A percentile compares a stretch with the other conserved stretches of the same genome.
phyloP scores from a whole-genome alignment of 148 eudicot species.

The Arbutus unedo region DNA sequence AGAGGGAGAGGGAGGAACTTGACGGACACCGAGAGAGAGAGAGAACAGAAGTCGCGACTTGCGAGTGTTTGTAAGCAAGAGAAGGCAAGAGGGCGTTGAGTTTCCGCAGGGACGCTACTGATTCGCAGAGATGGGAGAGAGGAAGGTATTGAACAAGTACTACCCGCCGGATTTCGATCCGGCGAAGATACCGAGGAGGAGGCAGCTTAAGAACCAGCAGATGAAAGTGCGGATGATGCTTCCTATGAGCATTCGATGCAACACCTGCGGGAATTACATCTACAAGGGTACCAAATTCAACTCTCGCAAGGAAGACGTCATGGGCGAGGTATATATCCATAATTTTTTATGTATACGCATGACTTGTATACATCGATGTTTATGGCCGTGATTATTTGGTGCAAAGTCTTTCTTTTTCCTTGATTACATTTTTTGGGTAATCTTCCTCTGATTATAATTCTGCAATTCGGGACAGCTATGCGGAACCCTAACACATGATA shows the following conservation, averaged over 20 bases:
- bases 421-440: neutral
- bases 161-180: slow-evolving; percentile 97
- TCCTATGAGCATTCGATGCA: slow-evolving; percentile 85
- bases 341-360: neutral
- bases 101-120: too few species aligned
- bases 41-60: neutral
- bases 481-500: neutral
- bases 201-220: slow-evolving; percentile 75
- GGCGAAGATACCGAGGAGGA: slow-evolving; percentile 70
- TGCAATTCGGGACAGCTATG: neutral
- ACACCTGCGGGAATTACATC: slow-evolving; percentile 81
- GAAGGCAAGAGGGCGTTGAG: too few species aligned
- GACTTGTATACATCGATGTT: neutral
- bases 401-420: neutral
- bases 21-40: neutral
- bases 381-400: neutral
- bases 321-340: slow-evolving; percentile 54
- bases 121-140: slow-evolving; percentile 61
- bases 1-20: neutral
- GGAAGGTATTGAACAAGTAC: slow-evolving; percentile 82
- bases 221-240: slow-evolving; percentile 92
- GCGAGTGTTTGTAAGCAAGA: neutral
- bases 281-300: slow-evolving; percentile 87
- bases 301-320: slow-evolving; percentile 72
- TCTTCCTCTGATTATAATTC: neutral